Conservation (phyloP, 768 basidiomycete genomes). For the Rhizopogon vulgaris region DNA sequence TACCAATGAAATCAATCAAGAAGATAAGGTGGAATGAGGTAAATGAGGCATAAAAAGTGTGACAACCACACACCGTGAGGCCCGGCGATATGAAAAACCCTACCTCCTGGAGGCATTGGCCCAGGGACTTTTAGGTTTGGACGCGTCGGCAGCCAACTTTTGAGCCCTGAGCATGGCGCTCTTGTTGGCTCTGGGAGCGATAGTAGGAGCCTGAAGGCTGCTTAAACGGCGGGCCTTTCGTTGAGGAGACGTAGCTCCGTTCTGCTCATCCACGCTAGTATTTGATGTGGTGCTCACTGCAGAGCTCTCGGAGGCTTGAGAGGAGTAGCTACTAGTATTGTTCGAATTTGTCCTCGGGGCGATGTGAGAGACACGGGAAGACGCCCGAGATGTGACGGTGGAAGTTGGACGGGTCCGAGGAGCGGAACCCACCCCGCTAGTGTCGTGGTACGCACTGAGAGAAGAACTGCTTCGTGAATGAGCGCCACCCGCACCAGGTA, state of each 20-base stretch:
- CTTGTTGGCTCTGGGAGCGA: conserved; percentile 65
- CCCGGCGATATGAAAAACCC: not conserved
- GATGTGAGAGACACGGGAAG: conserved; percentile 33
- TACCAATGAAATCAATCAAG: conserved; percentile 8
- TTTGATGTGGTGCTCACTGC: conserved; percentile 22
- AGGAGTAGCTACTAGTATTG: conserved; percentile 12
- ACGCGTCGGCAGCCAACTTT: conserved; percentile 43
- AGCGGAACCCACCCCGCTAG: not conserved
- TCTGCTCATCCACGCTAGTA: conserved; percentile 13
- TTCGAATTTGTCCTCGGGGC: conserved; percentile 12
- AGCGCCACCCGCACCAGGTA: conserved; percentile 30
- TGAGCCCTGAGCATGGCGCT: conserved; percentile 67
- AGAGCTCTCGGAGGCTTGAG: conserved; percentile 22
- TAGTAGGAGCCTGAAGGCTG: conserved; percentile 53
- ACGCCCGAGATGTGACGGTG: conserved; percentile 30
- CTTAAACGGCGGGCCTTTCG: conserved; percentile 43
- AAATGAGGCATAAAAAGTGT: conserved; percentile 15
- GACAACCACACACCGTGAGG: not conserved
- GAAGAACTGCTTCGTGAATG: conserved; percentile 39
- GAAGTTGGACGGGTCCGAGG: conserved; percentile 14
- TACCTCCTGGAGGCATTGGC: conserved; percentile 24
- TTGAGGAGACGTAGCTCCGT: conserved; percentile 17
- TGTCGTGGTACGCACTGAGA: conserved; percentile 23
- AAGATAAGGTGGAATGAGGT: conserved; percentile 7
- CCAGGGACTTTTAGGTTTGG: conserved; percentile 27